phyloP scores from a whole-genome alignment of 306 rosid genomes.

The Lathyrus oleraceus region DNA sequence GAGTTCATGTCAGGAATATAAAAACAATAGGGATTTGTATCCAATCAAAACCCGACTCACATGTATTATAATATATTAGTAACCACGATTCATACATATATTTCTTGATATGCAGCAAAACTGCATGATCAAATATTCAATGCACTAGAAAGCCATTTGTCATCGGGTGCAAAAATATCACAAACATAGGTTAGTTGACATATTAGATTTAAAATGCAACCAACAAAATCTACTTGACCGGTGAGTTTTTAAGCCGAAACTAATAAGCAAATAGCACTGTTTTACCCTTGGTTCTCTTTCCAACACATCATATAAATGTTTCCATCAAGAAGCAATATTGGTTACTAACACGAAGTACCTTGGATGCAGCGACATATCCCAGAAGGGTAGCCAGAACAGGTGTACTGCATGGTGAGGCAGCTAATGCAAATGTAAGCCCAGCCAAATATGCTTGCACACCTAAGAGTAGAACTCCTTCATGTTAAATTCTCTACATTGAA shows the following conservation, averaged over 20 bases:
- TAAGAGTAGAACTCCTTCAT: constrained; percentile 37
- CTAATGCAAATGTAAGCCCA: constrained; percentile 95
- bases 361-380: constrained; percentile 92
- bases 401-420: constrained; percentile 97
- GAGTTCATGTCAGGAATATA: background rate
- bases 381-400: constrained; percentile 85
- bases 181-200: background rate
- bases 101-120: background rate
- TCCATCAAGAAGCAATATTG: constrained; percentile 15
- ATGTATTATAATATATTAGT: too few species aligned
- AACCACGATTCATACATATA: background rate
- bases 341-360: constrained; percentile 54
- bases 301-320: constrained; percentile 5
- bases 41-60: background rate
- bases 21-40: background rate
- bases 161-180: background rate
- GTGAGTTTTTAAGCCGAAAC: background rate
- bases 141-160: constrained; percentile 21
- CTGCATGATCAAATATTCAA: background rate
- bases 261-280: background rate
- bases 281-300: constrained; percentile 4
- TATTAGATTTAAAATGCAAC: background rate
- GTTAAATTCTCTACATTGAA: constrained; percentile 22
- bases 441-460: constrained; percentile 97
- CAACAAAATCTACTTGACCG: background rate